Evolutionary conservation across 345 rosid genomes (phyloP).

Genomic region (Diplotaxis tenuifolia): DNA sequence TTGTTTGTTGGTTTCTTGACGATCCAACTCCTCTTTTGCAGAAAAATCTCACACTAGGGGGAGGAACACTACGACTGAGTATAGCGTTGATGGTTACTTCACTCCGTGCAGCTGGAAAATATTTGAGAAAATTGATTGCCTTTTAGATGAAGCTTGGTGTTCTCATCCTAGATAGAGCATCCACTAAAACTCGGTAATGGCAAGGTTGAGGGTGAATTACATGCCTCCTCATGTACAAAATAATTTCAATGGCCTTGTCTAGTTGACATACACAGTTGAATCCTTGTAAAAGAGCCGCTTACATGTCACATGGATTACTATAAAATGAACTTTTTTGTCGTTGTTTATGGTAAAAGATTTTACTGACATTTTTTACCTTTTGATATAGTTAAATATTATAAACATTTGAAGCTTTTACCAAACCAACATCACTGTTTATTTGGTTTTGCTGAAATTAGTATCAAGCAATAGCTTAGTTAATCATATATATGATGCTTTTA

Average conservation of each 20-base stretch:
- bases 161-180: neutral
- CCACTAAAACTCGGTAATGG: neutral
- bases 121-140: neutral
- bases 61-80: neutral
- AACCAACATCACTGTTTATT: too few species aligned
- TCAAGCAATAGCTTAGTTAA: too few species aligned
- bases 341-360: too few species aligned
- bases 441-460: too few species aligned
- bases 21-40: neutral
- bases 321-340: too few species aligned
- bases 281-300: neutral
- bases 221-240: neutral
- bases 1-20: neutral
- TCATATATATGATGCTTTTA: too few species aligned
- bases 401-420: too few species aligned
- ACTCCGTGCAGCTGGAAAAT: neutral
- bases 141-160: neutral
- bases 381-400: too few species aligned
- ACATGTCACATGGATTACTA: too few species aligned
- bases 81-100: neutral
- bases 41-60: neutral
- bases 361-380: too few species aligned
- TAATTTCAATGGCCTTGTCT: neutral
- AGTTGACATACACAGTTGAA: neutral
- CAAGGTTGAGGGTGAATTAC: neutral